Evolutionary conservation across 352 stramenopile species (phyloP), one percentile per base, ranked within the genome.

Genomic region (Phytophthora europaea): DNA sequence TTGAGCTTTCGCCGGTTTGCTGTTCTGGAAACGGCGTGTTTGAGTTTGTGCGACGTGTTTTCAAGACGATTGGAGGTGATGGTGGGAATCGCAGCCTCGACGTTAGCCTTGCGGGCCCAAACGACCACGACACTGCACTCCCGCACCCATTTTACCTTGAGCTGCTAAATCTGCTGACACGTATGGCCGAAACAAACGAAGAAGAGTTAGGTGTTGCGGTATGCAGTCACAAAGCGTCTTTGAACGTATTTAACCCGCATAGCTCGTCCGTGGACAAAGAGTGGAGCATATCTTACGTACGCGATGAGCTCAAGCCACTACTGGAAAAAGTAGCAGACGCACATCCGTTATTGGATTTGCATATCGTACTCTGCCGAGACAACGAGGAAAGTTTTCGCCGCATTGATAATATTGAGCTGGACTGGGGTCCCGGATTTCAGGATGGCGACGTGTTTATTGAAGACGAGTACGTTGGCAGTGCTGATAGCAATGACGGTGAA

Each of bases 21-120:
- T 78, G 70, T 26, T 79, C 78, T 33, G 80, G 78, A 13, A 52
- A 81, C 22, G 75, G 82, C 0, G 60, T 86, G 4, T 79, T 87
- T 23, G 61, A 70, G n/a, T 83, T 81, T 60, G 40, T 89, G 15
- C 75, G 65, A 51, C 66, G 61, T 4, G 56, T 81, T 8, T 82
- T 78, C 2, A 55, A 61, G 13, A 43, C 40, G 6, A 75, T 58
- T 31, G 22, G 53, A 7, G 61, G 64, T 55, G 61, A 22, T 54
- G 70, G 64, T 36, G 69, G 53, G 15, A 68, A 71, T 36, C 59
- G 58, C 22, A 65, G n/a, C 6, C 56, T 78, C 59, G 59, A 52
- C 20, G 50, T 80, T 5, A 78, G 83, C 18, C 77, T 83, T 26
- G 66, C 70, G 23, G 62, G 82, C 6, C 62, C 73, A 50, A 79